These are phyloP conservation scores for Fonsecaea nubica DNA, from an alignment of 2,329 filamentous ascomycete species.

Conservation along the genomic window DNA sequence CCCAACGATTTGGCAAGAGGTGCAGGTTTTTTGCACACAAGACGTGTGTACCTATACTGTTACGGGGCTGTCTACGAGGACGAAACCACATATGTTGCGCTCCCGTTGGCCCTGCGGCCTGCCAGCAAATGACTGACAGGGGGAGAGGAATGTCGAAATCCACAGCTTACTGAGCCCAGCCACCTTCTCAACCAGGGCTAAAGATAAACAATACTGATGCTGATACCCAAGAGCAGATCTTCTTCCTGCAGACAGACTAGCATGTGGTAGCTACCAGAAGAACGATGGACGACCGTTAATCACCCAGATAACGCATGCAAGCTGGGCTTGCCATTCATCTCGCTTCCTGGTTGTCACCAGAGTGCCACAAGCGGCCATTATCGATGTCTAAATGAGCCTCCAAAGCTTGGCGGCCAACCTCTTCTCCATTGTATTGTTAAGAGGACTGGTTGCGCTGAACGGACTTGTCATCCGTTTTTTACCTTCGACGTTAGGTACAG, in stretches of 20 bases:
- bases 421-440: not conserved
- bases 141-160: slow-evolving; percentile 1
- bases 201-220: slow-evolving; percentile 3
- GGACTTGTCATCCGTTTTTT: not conserved
- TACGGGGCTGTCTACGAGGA: not conserved
- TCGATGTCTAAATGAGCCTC: not conserved
- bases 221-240: slow-evolving; percentile 8
- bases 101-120: not conserved
- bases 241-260: not conserved
- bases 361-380: not conserved
- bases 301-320: not conserved
- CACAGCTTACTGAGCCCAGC: slow-evolving; percentile 1
- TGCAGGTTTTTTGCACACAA: not conserved
- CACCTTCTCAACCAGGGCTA: slow-evolving; percentile 6
- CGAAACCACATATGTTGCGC: not conserved
- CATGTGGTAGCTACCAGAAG: not conserved
- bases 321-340: slow-evolving; percentile 1
- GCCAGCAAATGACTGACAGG: not conserved
- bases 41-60: not conserved
- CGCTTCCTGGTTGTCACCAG: not conserved
- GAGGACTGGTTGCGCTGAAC: not conserved
- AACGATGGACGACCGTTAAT: not conserved
- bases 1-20: not conserved
- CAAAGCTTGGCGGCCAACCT: not conserved
- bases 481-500: not conserved